Base-by-base conservation (phyloP, 2,329 filamentous ascomycete genomes). In the Diaporthe citriasiana region DNA sequence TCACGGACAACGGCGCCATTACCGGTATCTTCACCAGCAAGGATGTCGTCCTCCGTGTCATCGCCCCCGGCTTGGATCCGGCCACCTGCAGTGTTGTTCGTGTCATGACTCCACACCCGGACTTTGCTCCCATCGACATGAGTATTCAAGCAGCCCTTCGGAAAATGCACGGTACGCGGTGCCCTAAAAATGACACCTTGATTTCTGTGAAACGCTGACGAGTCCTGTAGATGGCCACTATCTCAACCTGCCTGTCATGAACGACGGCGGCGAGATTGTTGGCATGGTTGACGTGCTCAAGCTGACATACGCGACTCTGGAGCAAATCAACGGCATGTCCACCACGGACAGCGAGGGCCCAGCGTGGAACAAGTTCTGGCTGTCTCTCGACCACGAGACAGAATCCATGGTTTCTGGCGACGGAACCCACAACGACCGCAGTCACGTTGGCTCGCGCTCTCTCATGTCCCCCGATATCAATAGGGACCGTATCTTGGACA, bases 11-110 rank as follows among this genome's bases (percentile, higher is more conserved):
- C 83, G 95, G 96, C 71, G 94, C 95, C 56, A 98, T 99, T 81
- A 99, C 97, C 71, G 97, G 97, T 85, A 99, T 99, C 82, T 99
- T 99, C 83, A 99, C 97, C 74, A 98, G 97, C 87, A 99, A 99
- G 87, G 97, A 99, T 85, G 96, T 99, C 68, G 97, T 99, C 74
- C 89, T 99, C 74, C 95, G 97, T 83, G 97, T 99, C 75, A 99
- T 99, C 85, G 97, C 97, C 71, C 97, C 97, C 66, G 97, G 97
- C 25, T 89, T 99, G 74, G 97, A 99, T 83, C 97, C 97, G 59
- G 89, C 92, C 75, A 98, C 93, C 80, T 99, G 97, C 89, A 98
- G 96, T 82, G 97, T 99, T 76, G 96, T 99, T 77, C 93, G 97
- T 79, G 97, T 99, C 78, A 99, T 99, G 97, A 99, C 97, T 45